Evolutionary conservation across 1,284 basidiomycete genomes (phyloP), one percentile per base, ranked within the genome.

Genomic region (Fomitopsis palustris): DNA sequence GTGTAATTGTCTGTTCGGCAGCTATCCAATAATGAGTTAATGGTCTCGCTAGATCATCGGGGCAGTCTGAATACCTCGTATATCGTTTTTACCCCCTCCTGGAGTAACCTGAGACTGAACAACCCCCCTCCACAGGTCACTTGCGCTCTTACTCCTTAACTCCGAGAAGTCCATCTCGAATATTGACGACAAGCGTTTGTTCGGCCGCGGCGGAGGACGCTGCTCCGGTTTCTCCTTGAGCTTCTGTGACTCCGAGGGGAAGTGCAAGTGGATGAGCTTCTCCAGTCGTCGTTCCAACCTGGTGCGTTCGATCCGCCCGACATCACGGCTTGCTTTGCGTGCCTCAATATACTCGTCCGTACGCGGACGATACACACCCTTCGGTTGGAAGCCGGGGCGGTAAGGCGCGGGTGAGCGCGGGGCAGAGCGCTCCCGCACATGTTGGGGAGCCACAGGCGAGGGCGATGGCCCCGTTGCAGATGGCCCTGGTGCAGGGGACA

Each of bases 1-100:
- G 94, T 3, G 98, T 95, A 65, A 99, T 96, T 35, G 82, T 79
- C 75, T 98, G 95, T 73, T 99, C 96, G 2, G 87, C 86, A 57
- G 83, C 93, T 93, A 56, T 8, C 53, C 53, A 12, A 29, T 27
- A 52, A 59, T 54, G 41, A 55, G 17, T 16, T 6, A n/a, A 19
- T 8, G 43, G 17, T 10, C 7, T 41, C 35, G 4, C 19, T 37
- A 51, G 21, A 37, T 2, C 35, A 31, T 23, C 43, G 51, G 39
- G 52, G 33, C 43, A 41, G 25, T 16, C 42, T 19, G 70, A 74
- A 55, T 60, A 88, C 88, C 81, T 76, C 89, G 77, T 47, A 86
- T 78, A 64, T 87, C 83, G 23, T 72, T 76, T 64, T 85, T 84
- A 14, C 77, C n/a, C n/a, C n/a, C 69, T 2, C 77, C 73, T 33